Base-by-base conservation (phyloP, 495 filamentous ascomycete species). In the Penicillium canescens region DNA sequence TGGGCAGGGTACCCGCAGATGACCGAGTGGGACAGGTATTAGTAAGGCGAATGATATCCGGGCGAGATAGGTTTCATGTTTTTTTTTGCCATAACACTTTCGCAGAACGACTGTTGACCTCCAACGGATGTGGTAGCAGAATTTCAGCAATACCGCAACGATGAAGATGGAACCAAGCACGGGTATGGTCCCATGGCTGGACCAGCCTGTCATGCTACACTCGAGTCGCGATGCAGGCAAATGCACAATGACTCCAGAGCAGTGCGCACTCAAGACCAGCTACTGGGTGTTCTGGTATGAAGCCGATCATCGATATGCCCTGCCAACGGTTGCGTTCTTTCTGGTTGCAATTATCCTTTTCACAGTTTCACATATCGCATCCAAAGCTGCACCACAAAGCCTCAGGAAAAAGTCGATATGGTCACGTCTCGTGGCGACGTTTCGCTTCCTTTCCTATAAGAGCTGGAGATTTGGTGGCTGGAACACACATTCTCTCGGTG, bases 261-360 rank as follows among this genome's bases (percentile, higher is more conserved):
- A 81, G 53, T 82, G 80, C 50, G 73, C 63, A 3, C 80, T 76
- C 52, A 71, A 76, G 9, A 49, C 33, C 3, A 63, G 62, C 4
- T 64, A 74, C 47, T 82, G 80, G 80, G 56, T 74, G 48, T 75
- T 73, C 57, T 82, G 78, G 79, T 76, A 82, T 47, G 46, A 78
- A 46, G 74, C 79, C n/a, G 80, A 82, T 50, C 74, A 78, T 53
- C 68, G 74, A 20, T 83, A 77, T 50, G 74, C 78, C 4, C 62
- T 80, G 11, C 66, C 66, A 4, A 80, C 80, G 0, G 65, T 80
- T 10, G 77, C 73, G 14, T 80, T 85, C 54, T 76, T 83, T 41
- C 60, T 73, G 20, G 71, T 68, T 3, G 62, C 69, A 7, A 73
- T 82, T 42, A 68, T 64, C 0, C 33, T 83, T 10, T 85, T 83